phyloP scores from a whole-genome alignment of 306 rosid species.

The Prunus dulcis region DNA sequence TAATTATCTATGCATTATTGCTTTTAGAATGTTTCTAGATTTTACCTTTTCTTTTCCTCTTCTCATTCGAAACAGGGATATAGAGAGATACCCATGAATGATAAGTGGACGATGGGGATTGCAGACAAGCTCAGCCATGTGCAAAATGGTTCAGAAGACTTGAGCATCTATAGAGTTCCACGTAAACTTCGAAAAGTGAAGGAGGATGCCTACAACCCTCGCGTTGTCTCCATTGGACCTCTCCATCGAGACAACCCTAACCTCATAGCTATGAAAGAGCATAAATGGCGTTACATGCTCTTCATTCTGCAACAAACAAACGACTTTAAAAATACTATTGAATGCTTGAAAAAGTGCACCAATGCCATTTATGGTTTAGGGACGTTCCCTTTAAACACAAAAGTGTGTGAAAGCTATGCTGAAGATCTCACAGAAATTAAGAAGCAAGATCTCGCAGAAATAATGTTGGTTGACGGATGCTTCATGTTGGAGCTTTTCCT shows the following conservation, averaged over 20 bases:
- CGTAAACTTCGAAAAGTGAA: not conserved
- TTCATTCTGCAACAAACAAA: not conserved
- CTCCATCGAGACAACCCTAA: not conserved
- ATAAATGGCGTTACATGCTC: not conserved
- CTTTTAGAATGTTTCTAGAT: too few species aligned
- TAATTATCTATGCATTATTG: too few species aligned
- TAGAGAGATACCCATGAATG: too few species aligned
- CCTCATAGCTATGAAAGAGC: not conserved
- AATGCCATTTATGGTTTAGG: not conserved
- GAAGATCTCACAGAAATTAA: not conserved
- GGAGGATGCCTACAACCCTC: not conserved
- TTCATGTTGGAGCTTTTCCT: not conserved
- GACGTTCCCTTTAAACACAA: not conserved
- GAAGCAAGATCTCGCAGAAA: not conserved
- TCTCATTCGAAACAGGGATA: too few species aligned
- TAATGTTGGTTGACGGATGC: not conserved
- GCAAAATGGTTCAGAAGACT: too few species aligned
- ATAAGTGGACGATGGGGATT: too few species aligned
- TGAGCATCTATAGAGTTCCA: not conserved
- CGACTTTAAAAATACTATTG: fast-evolving
- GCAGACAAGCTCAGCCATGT: too few species aligned
- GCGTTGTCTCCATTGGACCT: not conserved
- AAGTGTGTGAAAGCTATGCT: not conserved
- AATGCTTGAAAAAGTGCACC: not conserved
- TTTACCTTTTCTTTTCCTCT: too few species aligned